Base-by-base conservation (phyloP, 306 rosid species). In the Ammopiptanthus mongolicus region DNA sequence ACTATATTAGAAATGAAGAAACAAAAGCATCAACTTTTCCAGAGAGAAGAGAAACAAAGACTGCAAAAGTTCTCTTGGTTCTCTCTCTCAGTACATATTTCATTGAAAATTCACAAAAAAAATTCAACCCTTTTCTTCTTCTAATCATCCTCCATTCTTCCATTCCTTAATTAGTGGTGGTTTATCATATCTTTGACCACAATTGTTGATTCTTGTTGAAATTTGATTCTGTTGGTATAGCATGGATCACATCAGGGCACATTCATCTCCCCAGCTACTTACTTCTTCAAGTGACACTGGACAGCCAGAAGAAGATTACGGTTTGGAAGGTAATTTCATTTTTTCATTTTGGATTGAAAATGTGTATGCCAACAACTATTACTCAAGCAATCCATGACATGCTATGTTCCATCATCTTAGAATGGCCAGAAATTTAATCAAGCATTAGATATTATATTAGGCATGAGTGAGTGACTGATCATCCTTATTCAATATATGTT, bases 301-400 rank as follows among this genome's bases (percentile, higher is more conserved):
- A 58, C 74, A 37, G 3, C 48, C 59, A 33, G 90, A 77, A 19
- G 90, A 86, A 75, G 85, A 80, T 66, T 33, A 50, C 39, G 76
- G 83, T 22, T 82, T 91, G 18, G 96, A 80, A 81, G 98, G 98
- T 94, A 79, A 87, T 79, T 62, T 3, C 9, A n/a, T 10, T 63
- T 67, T 3, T 31, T 63, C 18, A 19, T 63, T 34, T 65, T 52
- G 6, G 52, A 50, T 64, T 55, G 25, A 29, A 60, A 64, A 77
- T 74, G 51, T 14, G 17, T 77, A 51, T 31, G 18, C 50, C 31
- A 23, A 13, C 47, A 53, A 17, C 70, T 57, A 5, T 66, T 36
- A n/a, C 55, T 11, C 8, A 57, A 8, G 14, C 37, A 42, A 33
- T 56, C 23, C 53, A 70, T 64, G 56, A 55, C 25, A 77, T 67